These are phyloP conservation scores for Huntiella moniliformis DNA, from an alignment of 2,329 filamentous ascomycete genomes.

Conservation along the genomic window DNA sequence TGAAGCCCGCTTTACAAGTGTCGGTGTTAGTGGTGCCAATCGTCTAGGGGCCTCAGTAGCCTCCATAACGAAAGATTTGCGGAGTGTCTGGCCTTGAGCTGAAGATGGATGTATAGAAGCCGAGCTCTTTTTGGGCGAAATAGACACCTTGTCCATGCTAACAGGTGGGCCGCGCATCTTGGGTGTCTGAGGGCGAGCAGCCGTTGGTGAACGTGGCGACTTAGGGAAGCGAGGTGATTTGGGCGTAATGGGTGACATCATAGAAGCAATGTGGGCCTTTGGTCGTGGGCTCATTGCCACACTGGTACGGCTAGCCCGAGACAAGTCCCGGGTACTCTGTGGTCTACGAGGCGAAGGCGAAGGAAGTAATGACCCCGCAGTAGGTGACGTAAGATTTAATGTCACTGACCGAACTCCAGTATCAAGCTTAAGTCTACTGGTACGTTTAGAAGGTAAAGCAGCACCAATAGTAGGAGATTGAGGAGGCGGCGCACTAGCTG, in stretches of 20 bases:
- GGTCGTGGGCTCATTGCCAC: neutral
- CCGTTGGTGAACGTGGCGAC: neutral
- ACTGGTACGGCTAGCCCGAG: neutral
- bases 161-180: constrained; percentile 12
- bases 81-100: neutral
- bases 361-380: neutral
- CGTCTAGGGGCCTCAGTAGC: constrained; percentile 5
- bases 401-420: constrained; percentile 1
- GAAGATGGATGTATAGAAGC: neutral
- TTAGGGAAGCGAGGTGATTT: neutral
- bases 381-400: neutral
- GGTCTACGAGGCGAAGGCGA: constrained; percentile 2
- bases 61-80: constrained; percentile 6
- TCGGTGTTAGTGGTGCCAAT: neutral
- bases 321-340: constrained; percentile 2
- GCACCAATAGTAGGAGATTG: neutral
- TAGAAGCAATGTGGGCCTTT: constrained; percentile 3
- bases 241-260: constrained; percentile 3
- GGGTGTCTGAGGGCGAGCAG: neutral
- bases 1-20: neutral
- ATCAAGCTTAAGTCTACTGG: constrained; percentile 2
- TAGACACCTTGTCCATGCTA: constrained; percentile 6
- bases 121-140: constrained; percentile 2
- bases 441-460: neutral
- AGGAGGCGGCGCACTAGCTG: neutral